These are phyloP conservation scores for Rutstroemia sydowiana DNA, from an alignment of 2,329 filamentous ascomycete genomes.

Conservation along the genomic window DNA sequence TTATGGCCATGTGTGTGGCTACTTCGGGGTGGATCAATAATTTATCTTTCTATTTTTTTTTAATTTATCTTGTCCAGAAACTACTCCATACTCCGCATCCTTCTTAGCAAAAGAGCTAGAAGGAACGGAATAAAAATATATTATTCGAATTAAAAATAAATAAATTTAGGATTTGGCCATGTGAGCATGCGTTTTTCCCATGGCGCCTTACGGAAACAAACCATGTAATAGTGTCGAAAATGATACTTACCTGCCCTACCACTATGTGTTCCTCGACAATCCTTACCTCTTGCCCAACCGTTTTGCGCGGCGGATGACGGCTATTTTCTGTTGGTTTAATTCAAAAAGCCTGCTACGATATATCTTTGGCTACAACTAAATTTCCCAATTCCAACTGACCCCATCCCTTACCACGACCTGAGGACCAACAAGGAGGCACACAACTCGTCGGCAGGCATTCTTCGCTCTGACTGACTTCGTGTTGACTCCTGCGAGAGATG, in stretches of 20 bases:
- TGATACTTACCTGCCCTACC: constrained; percentile 20
- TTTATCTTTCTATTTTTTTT: not conserved
- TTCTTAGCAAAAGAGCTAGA: not conserved
- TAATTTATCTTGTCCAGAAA: not conserved
- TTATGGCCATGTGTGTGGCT: not conserved
- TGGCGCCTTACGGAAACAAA: constrained; percentile 15
- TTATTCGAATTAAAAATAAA: too few relatives aligned
- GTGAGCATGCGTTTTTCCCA: constrained; percentile 20
- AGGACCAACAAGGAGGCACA: constrained; percentile 23
- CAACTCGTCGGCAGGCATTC: constrained; percentile 18
- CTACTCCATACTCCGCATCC: not conserved
- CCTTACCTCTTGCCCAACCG: constrained; percentile 9
- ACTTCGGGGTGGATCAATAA: not conserved
- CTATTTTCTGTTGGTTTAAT: constrained; percentile 14
- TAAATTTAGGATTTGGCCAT: constrained; percentile 18
- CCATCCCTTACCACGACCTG: constrained; percentile 17
- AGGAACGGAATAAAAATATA: not conserved
- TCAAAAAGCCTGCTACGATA: constrained; percentile 18
- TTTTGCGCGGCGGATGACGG: constrained; percentile 17
- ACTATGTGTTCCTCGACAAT: constrained; percentile 18
- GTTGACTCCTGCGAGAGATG: constrained; percentile 16
- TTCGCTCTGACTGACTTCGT: constrained; percentile 11
- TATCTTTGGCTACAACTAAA: constrained; percentile 18
- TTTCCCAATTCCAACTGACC: constrained; percentile 19
- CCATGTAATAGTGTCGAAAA: constrained; percentile 20